phyloP scores from a whole-genome alignment of 441 rosid genomes.

The Breynia disticha region DNA sequence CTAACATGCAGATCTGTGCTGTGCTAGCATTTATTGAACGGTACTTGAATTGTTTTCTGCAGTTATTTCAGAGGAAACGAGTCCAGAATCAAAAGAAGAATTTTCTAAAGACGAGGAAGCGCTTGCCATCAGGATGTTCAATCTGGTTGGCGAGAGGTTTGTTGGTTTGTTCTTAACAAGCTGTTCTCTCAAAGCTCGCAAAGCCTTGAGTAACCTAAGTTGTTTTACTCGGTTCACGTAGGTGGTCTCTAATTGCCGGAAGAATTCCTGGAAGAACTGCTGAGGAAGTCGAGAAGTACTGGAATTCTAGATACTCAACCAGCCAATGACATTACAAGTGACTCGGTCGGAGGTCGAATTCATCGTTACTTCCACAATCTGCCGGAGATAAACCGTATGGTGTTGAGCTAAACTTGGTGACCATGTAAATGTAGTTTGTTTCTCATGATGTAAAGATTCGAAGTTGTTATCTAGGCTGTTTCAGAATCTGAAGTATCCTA shows the following conservation, averaged over 20 bases:
- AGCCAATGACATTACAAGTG: conserved; percentile 16
- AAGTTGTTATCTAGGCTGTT: too few relatives aligned
- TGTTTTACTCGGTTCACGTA: neutral
- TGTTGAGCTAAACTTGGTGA: neutral
- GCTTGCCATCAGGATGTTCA: conserved; percentile 36
- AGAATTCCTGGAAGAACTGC: conserved; percentile 45
- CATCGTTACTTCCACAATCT: neutral
- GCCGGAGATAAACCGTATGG: neutral
- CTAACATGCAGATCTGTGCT: neutral
- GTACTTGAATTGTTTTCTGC: neutral
- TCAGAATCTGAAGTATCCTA: too few relatives aligned
- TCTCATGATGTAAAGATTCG: too few relatives aligned
- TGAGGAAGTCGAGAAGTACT: conserved; percentile 34
- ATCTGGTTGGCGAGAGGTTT: conserved; percentile 40
- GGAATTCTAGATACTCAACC: conserved; percentile 33
- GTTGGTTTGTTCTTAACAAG: neutral
- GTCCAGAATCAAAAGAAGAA: conserved; percentile 19
- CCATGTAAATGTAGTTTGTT: neutral
- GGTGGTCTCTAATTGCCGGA: conserved; percentile 46
- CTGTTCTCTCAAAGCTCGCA: neutral
- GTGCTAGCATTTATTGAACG: neutral
- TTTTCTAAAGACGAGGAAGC: conserved; percentile 40
- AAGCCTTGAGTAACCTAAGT: neutral
- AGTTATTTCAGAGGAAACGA: conserved; percentile 24
- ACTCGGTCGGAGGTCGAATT: neutral